Base-by-base conservation (phyloP, 2,329 filamentous ascomycete species). In the Ophiostoma ips region DNA sequence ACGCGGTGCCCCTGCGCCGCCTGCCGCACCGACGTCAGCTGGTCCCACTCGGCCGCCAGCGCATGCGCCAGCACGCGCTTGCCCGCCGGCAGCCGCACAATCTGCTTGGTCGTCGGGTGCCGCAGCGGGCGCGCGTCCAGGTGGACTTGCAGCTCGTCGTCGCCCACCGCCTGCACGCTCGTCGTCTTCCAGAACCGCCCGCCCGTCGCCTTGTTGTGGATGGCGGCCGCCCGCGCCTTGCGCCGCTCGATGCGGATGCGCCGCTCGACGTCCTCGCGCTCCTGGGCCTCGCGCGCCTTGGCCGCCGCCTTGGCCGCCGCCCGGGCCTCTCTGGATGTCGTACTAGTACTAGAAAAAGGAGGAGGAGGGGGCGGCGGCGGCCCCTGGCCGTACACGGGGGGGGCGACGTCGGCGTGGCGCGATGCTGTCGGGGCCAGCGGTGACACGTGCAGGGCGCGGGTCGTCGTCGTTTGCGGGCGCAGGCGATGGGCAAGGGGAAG, bases 1-100 rank as follows among this genome's bases (percentile, higher is more conserved):
- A 95, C 90, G 45, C 94, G 78, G 67, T 96, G 87, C 52, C 85
- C 79, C 63, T 83, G 86, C 36, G 89, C 76, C 0, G 88, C 87
- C 66, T 96, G 87, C 62, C 89, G 83, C 3, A 84, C 80, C 13
- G 84, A 85, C 21, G 81, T 75, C 53, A 98, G 75, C 46, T 83
- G 72, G 63, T 95, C 89, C 92, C 92, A 98, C 70, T 98, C 92
- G 41, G 94, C 69, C 3, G 90, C 92, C 55, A 98, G 81, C 51
- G 87, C 86, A 41, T 81, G 75, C 21, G 90, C 90, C 36, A 96
- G 82, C 60, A 87, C 77, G 31, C 80, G 81, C 68, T 95, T 96
- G 51, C 74, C 76, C 2, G 69, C 59, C 0, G 92, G 89, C 28
- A 96, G 60, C 2, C 74, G 77, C 58, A 98, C 71, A 55, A 87